These are phyloP conservation scores for Glonium stellatum DNA, from an alignment of 495 filamentous ascomycete genomes.

Conservation along the genomic window DNA sequence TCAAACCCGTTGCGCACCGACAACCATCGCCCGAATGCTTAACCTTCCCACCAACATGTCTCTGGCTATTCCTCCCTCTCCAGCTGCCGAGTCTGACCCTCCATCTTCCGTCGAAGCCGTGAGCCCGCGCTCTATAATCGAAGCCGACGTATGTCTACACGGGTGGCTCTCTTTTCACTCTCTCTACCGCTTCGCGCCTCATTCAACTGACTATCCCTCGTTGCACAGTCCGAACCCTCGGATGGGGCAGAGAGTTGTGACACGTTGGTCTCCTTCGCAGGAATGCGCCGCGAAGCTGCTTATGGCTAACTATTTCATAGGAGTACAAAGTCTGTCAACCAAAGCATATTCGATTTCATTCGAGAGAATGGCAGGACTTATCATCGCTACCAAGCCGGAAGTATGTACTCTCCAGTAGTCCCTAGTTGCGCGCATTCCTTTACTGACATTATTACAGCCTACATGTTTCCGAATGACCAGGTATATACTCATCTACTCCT, in stretches of 20 bases:
- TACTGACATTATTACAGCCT: slow-evolving; percentile 26
- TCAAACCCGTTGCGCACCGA: background rate
- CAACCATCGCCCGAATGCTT: background rate
- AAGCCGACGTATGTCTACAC: slow-evolving; percentile 24
- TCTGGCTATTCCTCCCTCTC: slow-evolving; percentile 22
- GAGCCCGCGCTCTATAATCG: slow-evolving; percentile 27
- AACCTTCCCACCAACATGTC: slow-evolving; percentile 22
- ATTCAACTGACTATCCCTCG: slow-evolving; percentile 17
- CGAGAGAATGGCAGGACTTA: slow-evolving; percentile 34
- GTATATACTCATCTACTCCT: slow-evolving; percentile 13
- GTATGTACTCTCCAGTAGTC: slow-evolving; percentile 8
- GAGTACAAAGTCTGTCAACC: slow-evolving; percentile 32
- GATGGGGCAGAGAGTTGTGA: slow-evolving; percentile 24
- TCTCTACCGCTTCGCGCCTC: background rate
- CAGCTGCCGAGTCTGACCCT: slow-evolving; percentile 13
- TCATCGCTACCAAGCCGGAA: slow-evolving; percentile 29
- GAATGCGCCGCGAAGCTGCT: slow-evolving; percentile 1
- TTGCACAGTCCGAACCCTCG: slow-evolving; percentile 25
- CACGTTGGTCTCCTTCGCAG: slow-evolving; percentile 25
- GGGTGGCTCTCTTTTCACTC: background rate
- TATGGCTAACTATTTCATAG: slow-evolving; percentile 19
- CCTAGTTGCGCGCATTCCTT: background rate
- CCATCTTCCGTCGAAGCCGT: slow-evolving; percentile 24
- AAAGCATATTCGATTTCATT: slow-evolving; percentile 33
- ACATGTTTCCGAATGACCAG: slow-evolving; percentile 32